Conservation (phyloP, 257 asterid genomes). For the Nicotiana noctiflora region DNA sequence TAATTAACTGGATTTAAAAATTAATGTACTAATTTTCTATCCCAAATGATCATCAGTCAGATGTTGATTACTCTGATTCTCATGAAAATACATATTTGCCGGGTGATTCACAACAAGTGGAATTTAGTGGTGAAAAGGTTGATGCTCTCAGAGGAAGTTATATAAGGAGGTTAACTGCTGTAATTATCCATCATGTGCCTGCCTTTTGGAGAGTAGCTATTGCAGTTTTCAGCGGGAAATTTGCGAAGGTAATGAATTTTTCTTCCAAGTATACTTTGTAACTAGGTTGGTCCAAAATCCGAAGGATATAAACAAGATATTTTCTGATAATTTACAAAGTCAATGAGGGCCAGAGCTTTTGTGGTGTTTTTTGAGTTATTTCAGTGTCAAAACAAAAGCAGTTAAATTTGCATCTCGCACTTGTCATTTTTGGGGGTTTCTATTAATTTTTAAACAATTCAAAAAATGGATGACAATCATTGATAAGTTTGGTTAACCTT, state of each 20-base stretch:
- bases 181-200: constrained; percentile 81
- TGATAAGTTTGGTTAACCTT: neutral
- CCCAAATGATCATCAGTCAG: constrained; percentile 43
- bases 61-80: constrained; percentile 39
- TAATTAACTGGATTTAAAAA: neutral
- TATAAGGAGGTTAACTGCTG: constrained; percentile 83
- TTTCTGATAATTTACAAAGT: constrained; percentile 3
- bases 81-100: constrained; percentile 27
- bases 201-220: constrained; percentile 92
- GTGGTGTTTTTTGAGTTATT: neutral
- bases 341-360: neutral
- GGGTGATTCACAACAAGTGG: constrained; percentile 46
- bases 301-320: neutral
- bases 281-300: neutral
- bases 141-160: constrained; percentile 84
- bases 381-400: neutral
- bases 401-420: neutral
- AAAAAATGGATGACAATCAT: neutral
- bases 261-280: neutral
- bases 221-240: constrained; percentile 89
- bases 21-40: neutral
- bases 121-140: constrained; percentile 55
- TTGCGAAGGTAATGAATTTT: constrained; percentile 61
- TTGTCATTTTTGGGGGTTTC: neutral
- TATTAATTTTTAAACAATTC: neutral